Conservation (phyloP, 352 stramenopile species). For the Ophiocytium majus region DNA sequence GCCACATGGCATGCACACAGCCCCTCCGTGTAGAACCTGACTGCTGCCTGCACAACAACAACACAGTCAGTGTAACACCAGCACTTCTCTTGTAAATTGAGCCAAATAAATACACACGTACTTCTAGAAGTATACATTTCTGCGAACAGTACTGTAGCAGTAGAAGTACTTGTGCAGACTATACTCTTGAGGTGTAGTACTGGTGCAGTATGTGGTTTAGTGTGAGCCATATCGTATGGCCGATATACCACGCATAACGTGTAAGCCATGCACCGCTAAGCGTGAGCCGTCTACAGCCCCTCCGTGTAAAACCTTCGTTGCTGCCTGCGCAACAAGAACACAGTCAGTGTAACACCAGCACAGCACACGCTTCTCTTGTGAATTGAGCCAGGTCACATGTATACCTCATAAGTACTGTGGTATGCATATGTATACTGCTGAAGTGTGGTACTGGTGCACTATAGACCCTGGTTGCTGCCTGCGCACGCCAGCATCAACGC, state of each 20-base stretch:
- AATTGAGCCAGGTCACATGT: too few species aligned
- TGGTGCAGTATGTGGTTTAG: background rate
- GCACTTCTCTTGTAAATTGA: too few species aligned
- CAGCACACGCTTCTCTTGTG: too few species aligned
- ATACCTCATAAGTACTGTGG: background rate
- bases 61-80: too few species aligned
- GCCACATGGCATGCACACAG: conserved; percentile 33
- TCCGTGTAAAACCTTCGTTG: conserved; percentile 47
- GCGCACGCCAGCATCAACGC: too few species aligned
- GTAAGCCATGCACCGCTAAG: background rate
- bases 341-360: too few species aligned
- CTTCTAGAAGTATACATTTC: too few species aligned
- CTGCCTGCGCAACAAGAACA: background rate
- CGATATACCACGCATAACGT: too few species aligned
- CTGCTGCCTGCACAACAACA: conserved; percentile 14
- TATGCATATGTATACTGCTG: background rate
- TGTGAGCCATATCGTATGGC: too few species aligned
- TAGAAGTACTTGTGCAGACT: background rate
- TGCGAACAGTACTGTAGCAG: background rate
- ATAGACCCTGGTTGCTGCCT: too few species aligned
- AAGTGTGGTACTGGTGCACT: conserved; percentile 26
- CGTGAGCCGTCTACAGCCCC: conserved; percentile 43
- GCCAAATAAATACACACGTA: too few species aligned
- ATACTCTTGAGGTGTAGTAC: background rate
- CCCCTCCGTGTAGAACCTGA: conserved; percentile 48